Conservation (phyloP, 192 early-diverging fungal species). For the Coemansia umbellata region DNA sequence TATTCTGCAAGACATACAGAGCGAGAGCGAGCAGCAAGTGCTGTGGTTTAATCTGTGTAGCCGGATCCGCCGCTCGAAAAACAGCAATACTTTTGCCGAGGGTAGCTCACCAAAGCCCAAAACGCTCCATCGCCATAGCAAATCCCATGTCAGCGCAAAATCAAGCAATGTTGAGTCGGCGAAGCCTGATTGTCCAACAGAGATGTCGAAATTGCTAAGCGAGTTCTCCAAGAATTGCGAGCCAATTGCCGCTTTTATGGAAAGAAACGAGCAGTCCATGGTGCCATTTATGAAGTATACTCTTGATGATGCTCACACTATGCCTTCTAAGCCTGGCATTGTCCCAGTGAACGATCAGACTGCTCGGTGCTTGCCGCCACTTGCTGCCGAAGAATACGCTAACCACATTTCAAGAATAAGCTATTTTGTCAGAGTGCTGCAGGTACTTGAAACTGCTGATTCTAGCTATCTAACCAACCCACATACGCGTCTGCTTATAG, state of each 20-base stretch:
- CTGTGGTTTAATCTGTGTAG: conserved; percentile 22
- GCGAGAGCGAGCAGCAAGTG: neutral
- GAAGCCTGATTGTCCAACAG: neutral
- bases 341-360: conserved; percentile 25
- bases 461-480: conserved; percentile 30
- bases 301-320: conserved; percentile 14
- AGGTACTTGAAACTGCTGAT: conserved; percentile 35
- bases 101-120: conserved; percentile 11
- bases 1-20: neutral
- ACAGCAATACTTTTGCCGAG: neutral
- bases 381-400: conserved; percentile 37
- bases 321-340: conserved; percentile 12
- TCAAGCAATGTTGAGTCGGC: conserved; percentile 5
- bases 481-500: conserved; percentile 32
- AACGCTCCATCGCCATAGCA: conserved; percentile 21
- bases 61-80: conserved; percentile 21
- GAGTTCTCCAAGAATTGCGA: conserved; percentile 9
- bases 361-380: conserved; percentile 27
- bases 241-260: conserved; percentile 33
- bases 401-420: conserved; percentile 26
- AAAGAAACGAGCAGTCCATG: conserved; percentile 8
- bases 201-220: conserved; percentile 20
- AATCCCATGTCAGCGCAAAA: conserved; percentile 2
- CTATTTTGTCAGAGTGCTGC: conserved; percentile 34
- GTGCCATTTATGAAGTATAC: conserved; percentile 23